Percentiles rank a stretch among this genome's conserved stretches.
Evolutionary conservation across 805 yeast species (phyloP).

Genomic region (Metschnikowia henanensis): DNA sequence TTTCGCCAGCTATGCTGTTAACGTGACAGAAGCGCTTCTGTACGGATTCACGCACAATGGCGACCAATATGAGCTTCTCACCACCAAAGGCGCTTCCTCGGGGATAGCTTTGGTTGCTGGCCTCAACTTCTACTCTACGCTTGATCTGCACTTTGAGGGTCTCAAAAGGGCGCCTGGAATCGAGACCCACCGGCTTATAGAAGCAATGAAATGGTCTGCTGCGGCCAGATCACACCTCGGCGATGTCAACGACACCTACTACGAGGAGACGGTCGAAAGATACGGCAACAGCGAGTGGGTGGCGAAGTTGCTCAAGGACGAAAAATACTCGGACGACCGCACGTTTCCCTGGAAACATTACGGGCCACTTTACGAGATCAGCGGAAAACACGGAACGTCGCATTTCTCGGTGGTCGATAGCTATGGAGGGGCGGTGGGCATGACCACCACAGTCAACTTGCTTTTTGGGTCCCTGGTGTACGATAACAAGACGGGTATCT

Average conservation of each 20-base stretch:
- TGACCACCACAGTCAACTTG: constrained; percentile 88
- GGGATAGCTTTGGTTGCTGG: constrained; percentile 85
- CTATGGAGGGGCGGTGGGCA: constrained; percentile 72
- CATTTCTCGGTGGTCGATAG: constrained; percentile 80
- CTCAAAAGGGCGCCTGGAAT: constrained; percentile 18
- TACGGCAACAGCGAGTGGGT: constrained; percentile 61
- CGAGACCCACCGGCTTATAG: constrained; percentile 68
- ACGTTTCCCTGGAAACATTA: constrained; percentile 76
- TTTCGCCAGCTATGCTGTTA: constrained; percentile 59
- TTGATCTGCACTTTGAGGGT: constrained; percentile 10
- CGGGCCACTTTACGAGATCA: constrained; percentile 72
- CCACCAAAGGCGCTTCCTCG: constrained; percentile 71
- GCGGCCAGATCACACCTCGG: constrained; percentile 86
- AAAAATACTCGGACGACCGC: constrained; percentile 49
- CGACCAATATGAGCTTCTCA: constrained; percentile 28
- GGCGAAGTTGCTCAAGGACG: constrained; percentile 36
- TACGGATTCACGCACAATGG: constrained; percentile 20
- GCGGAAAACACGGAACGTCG: constrained; percentile 89
- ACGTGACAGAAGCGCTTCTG: constrained; percentile 36
- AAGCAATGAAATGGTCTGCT: constrained; percentile 93
- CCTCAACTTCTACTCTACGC: constrained; percentile 50
- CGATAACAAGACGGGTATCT: constrained; percentile 79
- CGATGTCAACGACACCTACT: constrained; percentile 45
- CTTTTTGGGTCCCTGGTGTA: constrained; percentile 81
- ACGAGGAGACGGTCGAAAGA: constrained; percentile 32